Evolutionary conservation across 2,329 filamentous ascomycete species (phyloP).

Genomic region (Neodidymelliopsis sp.): DNA sequence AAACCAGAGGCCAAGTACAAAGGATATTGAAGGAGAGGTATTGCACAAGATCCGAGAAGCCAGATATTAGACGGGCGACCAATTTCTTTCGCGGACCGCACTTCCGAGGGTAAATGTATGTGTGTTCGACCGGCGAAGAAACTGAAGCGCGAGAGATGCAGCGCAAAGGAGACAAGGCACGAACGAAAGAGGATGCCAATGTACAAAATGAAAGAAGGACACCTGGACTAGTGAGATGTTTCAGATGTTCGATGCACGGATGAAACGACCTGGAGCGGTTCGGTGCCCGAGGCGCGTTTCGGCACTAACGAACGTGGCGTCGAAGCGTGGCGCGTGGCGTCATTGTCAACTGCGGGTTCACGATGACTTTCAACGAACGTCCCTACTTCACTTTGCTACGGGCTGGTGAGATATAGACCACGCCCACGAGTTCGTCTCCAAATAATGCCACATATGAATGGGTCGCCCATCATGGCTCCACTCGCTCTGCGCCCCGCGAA

Average conservation of each 20-base stretch:
- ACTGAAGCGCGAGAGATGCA: conserved; percentile 6
- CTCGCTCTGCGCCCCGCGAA: conserved; percentile 33
- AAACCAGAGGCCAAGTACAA: background rate
- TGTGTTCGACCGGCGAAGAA: conserved; percentile 33
- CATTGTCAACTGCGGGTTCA: conserved; percentile 23
- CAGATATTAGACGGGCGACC: conserved; percentile 27
- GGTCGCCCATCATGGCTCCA: conserved; percentile 31
- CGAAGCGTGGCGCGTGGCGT: conserved; percentile 40
- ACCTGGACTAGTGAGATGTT: conserved; percentile 28
- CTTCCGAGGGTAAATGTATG: conserved; percentile 28
- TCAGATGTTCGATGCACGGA: conserved; percentile 38
- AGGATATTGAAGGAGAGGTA: conserved; percentile 1
- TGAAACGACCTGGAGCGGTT: conserved; percentile 45
- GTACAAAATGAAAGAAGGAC: conserved; percentile 16
- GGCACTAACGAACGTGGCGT: conserved; percentile 16
- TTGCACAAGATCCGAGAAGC: conserved; percentile 14
- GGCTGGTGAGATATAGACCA: background rate
- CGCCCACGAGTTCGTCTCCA: background rate
- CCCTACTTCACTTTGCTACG: background rate
- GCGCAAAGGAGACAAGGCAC: conserved; percentile 6
- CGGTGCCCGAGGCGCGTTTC: conserved; percentile 29
- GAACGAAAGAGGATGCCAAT: conserved; percentile 11
- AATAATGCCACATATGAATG: conserved; percentile 38
- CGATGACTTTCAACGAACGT: background rate
- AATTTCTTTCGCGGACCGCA: conserved; percentile 30